These are phyloP conservation scores for Boletus mariae DNA, from an alignment of 1,284 basidiomycete species.

Conservation along the genomic window DNA sequence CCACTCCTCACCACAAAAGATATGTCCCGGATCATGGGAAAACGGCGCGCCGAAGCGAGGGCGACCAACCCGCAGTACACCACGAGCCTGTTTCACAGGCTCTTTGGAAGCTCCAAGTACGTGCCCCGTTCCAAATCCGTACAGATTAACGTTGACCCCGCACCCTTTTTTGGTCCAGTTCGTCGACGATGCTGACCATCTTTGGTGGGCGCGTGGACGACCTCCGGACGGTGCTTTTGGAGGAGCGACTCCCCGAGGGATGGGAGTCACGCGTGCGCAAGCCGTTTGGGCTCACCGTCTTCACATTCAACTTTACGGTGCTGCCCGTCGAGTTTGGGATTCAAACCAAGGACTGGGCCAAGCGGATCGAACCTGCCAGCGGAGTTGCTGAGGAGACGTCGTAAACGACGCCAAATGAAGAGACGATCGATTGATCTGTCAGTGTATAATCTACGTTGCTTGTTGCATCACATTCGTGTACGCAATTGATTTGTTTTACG, in stretches of 20 bases:
- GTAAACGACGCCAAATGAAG: background rate
- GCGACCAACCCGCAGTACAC: slow-evolving; percentile 54
- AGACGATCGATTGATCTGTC: no score
- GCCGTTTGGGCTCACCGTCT: slow-evolving; percentile 57
- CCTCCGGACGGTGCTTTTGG: slow-evolving; percentile 50
- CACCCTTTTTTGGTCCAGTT: slow-evolving; percentile 4
- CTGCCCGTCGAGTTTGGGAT: slow-evolving; percentile 50
- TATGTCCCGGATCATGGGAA: slow-evolving; percentile 50
- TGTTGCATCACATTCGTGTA: no score
- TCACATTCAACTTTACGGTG: slow-evolving; percentile 53
- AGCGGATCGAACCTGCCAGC: slow-evolving; percentile 24
- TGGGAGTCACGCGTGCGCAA: slow-evolving; percentile 62
- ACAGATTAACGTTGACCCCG: background rate
- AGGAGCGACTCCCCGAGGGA: slow-evolving; percentile 64
- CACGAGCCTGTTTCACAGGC: slow-evolving; percentile 45
- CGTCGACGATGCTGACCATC: slow-evolving; percentile 38
- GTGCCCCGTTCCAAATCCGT: slow-evolving; percentile 21
- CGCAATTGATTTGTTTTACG: no score
- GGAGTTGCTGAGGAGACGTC: background rate
- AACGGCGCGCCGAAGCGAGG: slow-evolving; percentile 55
- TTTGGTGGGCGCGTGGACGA: slow-evolving; percentile 62
- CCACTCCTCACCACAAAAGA: slow-evolving; percentile 51
- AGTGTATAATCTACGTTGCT: no score
- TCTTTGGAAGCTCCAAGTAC: slow-evolving; percentile 68
- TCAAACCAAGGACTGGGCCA: slow-evolving; percentile 20